Evolutionary conservation across 2,329 filamentous ascomycete species (phyloP).

Genomic region (Fusarium mundagurra): DNA sequence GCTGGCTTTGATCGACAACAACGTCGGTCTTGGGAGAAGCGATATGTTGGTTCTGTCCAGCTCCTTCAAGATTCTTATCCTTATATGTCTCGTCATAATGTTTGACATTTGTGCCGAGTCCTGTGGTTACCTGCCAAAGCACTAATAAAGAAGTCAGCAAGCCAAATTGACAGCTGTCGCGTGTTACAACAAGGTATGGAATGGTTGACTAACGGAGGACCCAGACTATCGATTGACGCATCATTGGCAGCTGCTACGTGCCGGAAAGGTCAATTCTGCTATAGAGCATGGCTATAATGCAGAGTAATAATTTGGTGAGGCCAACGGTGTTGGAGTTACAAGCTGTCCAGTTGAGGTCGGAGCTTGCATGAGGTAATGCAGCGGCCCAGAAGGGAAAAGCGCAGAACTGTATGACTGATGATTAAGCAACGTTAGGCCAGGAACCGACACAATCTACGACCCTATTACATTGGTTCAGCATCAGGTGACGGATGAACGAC

Average conservation of each 20-base stretch:
- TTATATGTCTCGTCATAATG: conserved; percentile 47
- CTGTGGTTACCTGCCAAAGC: conserved; percentile 57
- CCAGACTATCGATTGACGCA: conserved; percentile 54
- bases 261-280: conserved; percentile 36
- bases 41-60: conserved; percentile 46
- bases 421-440: conserved; percentile 2
- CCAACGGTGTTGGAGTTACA: conserved; percentile 38
- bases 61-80: conserved; percentile 43
- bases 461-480: neutral
- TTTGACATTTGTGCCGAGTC: conserved; percentile 52
- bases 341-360: conserved; percentile 44
- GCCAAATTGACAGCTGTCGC: conserved; percentile 32
- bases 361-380: conserved; percentile 45
- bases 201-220: conserved; percentile 50
- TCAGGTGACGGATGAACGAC: neutral
- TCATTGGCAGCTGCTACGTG: conserved; percentile 51
- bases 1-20: conserved; percentile 41
- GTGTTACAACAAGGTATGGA: conserved; percentile 20
- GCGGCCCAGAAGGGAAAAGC: conserved; percentile 15
- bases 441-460: neutral
- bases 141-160: conserved; percentile 49
- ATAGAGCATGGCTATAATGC: conserved; percentile 45
- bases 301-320: conserved; percentile 24
- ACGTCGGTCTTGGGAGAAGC: conserved; percentile 46
- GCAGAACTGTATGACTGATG: neutral